Base-by-base conservation (phyloP, 495 filamentous ascomycete species). In the Xylaria castorea region DNA sequence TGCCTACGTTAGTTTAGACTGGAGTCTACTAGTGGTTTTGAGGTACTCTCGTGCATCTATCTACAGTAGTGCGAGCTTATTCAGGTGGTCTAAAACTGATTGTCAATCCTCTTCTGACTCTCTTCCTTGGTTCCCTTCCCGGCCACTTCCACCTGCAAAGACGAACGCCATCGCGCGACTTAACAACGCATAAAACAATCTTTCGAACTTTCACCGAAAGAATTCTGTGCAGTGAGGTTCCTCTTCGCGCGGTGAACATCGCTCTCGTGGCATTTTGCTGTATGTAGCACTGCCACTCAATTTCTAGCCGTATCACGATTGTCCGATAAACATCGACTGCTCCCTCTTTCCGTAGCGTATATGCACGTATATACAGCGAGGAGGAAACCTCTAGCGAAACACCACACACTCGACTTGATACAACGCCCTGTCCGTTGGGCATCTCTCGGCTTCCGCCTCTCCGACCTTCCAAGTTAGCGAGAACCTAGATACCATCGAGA, bases 401-500 rank as follows among this genome's bases (percentile, higher is more conserved):
- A 36, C 18, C 42, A n/a, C 38, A 22, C n/a, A 12, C 42, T 25
- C 30, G 36, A 42, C 34, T 25, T 18, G 67, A 60, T 46, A 32
- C 67, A 5, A 5, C 38, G 60, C 55, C 44, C 48, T 34, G 18
- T 65, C 42, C 25, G 11, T 27, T 46, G 8, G 34, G 36, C 27
- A 55, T 48, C 44, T n/a, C 48, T 71, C 22, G 27, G 42, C 55
- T 36, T 57, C 22, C 27, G n/a, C 38, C 46, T 32, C 48, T 18
- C 58, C 22, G 11, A 34, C n/a, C 0, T 36, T 16, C 22, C 14
- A 14, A 48, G 66, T n/a, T 7, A 14, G 36, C 30, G 42, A 38
- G 38, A 69, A 20, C 11, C 25, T 50, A 34, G 20, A 48, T 44
- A 22, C 57, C 6, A 32, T 60, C 82, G 82, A 82, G 68, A 89